Percentiles rank a stretch among this genome's conserved stretches.
phyloP scores from a whole-genome alignment of 2,329 filamentous ascomycete genomes.

The Cytospora paraplurivora region DNA sequence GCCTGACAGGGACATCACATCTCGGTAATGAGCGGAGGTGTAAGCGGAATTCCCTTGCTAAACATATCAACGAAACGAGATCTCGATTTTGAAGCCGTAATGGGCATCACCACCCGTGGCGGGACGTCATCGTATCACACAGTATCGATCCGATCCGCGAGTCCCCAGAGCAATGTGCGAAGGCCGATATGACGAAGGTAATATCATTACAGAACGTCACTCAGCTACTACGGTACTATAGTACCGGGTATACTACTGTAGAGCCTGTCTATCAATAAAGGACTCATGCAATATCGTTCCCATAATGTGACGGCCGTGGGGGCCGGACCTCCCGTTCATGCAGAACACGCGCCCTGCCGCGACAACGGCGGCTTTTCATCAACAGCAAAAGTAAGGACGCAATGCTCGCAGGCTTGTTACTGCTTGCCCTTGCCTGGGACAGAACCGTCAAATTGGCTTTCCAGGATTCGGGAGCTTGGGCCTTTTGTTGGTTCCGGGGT shows the following conservation, averaged over 20 bases:
- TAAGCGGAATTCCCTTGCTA: constrained; percentile 13
- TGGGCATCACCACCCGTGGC: constrained; percentile 10
- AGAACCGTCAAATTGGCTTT: constrained; percentile 9
- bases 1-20: neutral
- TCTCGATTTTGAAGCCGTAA: constrained; percentile 9
- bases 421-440: constrained; percentile 6
- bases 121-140: constrained; percentile 9
- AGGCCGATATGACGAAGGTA: constrained; percentile 6
- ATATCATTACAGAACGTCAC: constrained; percentile 6
- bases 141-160: neutral
- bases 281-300: constrained; percentile 19
- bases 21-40: constrained; percentile 15
- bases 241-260: neutral
- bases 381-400: constrained; percentile 1
- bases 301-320: constrained; percentile 17
- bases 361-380: neutral
- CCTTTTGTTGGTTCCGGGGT: constrained; percentile 14
- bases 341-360: constrained; percentile 9
- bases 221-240: no score
- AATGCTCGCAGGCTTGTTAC: neutral
- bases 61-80: constrained; percentile 26
- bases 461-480: constrained; percentile 19
- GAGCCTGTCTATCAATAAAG: constrained; percentile 1
- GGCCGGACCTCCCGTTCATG: constrained; percentile 17
- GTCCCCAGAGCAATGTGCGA: constrained; percentile 8